phyloP scores from a whole-genome alignment of 139 green algal species.

The Auxenochlorella pyrenoidosa region DNA sequence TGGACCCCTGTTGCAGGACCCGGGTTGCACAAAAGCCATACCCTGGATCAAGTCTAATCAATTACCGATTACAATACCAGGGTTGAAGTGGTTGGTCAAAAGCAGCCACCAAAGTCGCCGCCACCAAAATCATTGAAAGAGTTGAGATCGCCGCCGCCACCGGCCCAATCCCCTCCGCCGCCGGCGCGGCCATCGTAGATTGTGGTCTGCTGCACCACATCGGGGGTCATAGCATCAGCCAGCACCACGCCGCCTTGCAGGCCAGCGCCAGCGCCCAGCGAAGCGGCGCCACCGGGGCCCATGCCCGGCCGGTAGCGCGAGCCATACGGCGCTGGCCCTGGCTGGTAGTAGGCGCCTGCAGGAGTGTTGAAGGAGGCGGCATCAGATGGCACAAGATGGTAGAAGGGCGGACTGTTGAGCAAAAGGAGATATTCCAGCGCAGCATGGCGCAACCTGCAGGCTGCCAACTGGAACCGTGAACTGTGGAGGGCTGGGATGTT shows the following conservation, averaged over 20 bases:
- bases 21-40: too few relatives aligned
- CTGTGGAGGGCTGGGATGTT: too few relatives aligned
- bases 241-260: constrained; percentile 14
- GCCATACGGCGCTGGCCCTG: background rate
- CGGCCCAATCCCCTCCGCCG: background rate
- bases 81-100: background rate
- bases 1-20: too few relatives aligned
- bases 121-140: background rate
- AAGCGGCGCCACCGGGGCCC: background rate
- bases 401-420: background rate
- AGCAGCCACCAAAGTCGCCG: constrained; percentile 4
- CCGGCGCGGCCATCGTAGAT: background rate
- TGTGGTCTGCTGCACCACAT: constrained; percentile 4
- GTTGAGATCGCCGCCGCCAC: background rate
- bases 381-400: background rate
- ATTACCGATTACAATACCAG: too few relatives aligned
- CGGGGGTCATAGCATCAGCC: constrained; percentile 11
- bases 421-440: too few relatives aligned
- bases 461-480: too few relatives aligned
- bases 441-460: too few relatives aligned
- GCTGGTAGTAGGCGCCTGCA: background rate
- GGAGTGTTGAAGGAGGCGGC: too few relatives aligned
- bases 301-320: background rate
- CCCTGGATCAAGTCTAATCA: too few relatives aligned
- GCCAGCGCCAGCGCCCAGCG: constrained; percentile 5